These are phyloP conservation scores for Pestalotiopsis sp. DNA, from an alignment of 2,329 filamentous ascomycete species.

Conservation along the genomic window DNA sequence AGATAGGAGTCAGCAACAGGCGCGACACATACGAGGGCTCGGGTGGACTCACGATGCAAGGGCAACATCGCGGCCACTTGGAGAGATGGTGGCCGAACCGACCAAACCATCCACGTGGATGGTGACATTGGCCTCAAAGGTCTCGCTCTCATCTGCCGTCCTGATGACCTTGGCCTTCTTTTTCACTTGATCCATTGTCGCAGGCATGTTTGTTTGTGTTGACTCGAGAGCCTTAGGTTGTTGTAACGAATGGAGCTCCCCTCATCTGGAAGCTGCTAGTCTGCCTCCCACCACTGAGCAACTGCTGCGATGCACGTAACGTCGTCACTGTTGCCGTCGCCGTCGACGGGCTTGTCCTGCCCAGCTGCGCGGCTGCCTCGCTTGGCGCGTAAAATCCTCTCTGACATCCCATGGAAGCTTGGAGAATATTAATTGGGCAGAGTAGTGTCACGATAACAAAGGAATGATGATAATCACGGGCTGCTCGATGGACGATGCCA, in stretches of 20 bases:
- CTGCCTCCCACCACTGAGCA: not conserved
- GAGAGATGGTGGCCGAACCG: constrained; percentile 90
- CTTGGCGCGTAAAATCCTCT: not conserved
- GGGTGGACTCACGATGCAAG: constrained; percentile 70
- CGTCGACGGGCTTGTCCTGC: not conserved
- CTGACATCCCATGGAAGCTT: not conserved
- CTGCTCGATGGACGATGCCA: not conserved
- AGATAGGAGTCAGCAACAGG: constrained; percentile 5
- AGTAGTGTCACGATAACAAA: not conserved
- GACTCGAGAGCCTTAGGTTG: not conserved
- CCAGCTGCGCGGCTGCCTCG: constrained; percentile 1
- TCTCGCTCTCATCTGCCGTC: constrained; percentile 81
- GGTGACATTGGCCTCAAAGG: constrained; percentile 81
- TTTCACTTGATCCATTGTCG: constrained; percentile 47
- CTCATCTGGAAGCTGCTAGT: not conserved
- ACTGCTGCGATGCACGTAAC: not conserved
- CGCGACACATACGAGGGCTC: constrained; percentile 35
- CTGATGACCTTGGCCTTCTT: constrained; percentile 64
- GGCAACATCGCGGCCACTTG: constrained; percentile 86
- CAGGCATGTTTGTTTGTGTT: constrained; percentile 51
- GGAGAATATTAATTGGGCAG: constrained; percentile 7
- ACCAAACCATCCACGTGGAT: constrained; percentile 83
- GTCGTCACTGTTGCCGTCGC: not conserved
- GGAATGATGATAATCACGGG: not conserved
- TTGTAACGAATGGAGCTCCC: not conserved